A percentile compares a stretch with the other conserved stretches of the same genome.
These are phyloP conservation scores for Fomitopsis pulvina DNA, from an alignment of 768 basidiomycete species.

Conservation along the genomic window DNA sequence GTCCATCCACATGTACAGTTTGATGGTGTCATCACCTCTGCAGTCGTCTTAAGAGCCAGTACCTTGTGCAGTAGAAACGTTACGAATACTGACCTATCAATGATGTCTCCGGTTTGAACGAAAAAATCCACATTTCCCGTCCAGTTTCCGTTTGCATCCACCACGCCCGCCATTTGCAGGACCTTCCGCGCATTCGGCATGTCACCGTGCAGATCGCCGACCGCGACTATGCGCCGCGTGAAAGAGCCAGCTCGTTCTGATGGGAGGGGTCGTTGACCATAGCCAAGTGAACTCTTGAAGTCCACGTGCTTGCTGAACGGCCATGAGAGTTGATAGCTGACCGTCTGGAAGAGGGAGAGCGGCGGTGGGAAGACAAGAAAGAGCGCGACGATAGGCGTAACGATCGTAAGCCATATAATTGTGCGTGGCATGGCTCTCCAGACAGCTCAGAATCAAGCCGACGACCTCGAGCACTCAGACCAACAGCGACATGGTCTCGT, in stretches of 20 bases:
- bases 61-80: background rate
- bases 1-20: conserved; percentile 82
- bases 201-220: conserved; percentile 93
- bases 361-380: conserved; percentile 8
- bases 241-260: conserved; percentile 9
- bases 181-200: conserved; percentile 72
- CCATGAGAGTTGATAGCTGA: conserved; percentile 16
- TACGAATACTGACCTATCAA: conserved; percentile 22
- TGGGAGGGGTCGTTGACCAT: background rate
- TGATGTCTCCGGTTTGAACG: conserved; percentile 95
- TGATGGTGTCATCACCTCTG: conserved; percentile 88
- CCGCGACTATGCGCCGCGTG: conserved; percentile 62
- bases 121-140: conserved; percentile 76
- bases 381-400: background rate
- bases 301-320: conserved; percentile 20
- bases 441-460: background rate
- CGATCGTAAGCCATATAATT: background rate
- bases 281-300: background rate
- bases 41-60: conserved; percentile 1
- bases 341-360: conserved; percentile 12
- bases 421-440: conserved; percentile 1
- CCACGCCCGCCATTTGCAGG: conserved; percentile 72
- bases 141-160: conserved; percentile 72
- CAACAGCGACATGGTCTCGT: no score
- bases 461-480: background rate